Evolutionary conservation across 176 grass and related monocot species (phyloP), one percentile per base, ranked within the genome.

Genomic region (Coix lacrymajobi): DNA sequence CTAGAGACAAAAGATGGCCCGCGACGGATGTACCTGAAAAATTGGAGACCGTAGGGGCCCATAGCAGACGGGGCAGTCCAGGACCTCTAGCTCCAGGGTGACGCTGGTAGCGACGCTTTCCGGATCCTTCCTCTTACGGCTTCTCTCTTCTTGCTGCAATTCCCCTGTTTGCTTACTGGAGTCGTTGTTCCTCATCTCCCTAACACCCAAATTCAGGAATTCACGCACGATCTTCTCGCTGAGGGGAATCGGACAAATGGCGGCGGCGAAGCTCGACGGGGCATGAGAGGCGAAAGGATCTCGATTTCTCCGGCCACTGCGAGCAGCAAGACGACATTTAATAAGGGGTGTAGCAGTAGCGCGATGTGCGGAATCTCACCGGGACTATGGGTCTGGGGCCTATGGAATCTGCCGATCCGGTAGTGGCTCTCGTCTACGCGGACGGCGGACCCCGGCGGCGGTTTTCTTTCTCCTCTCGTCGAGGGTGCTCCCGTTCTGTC

Each of bases 21-120:
- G 4, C 43, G 1, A 73, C 16, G 26, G 51, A n/a, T 31, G 28
- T 34, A 61, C 79, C 79, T 81, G 79, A 8, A 71, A 71, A 19
- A 81, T 57, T 5, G 79, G 51, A 44, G 25, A 36, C 36, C 10
- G 80, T 11, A 90, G 74, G 4, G 88, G 88, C 2, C 78, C 51
- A 43, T 4, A 83, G 78, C 88, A 90, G 75, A 90, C 26, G 30
- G 77, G 76, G 72, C 88, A 86, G 75, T 90, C 88, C 20, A 90
- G 51, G 36, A 81, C 72, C 17, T 86, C 88, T 10, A 82, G 84
- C 24, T 81, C 73, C 38, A 90, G 4, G 49, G 49, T 40, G 49
- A 72, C 69, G 41, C 41, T 48, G 15, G 69, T 72, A 2, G 69
- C 14, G 3, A 26, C 9, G 38, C 49, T 1, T 34, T 4, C 68